Conservation (phyloP, 257 asterid species). For the Jacaranda mimosifolia region DNA sequence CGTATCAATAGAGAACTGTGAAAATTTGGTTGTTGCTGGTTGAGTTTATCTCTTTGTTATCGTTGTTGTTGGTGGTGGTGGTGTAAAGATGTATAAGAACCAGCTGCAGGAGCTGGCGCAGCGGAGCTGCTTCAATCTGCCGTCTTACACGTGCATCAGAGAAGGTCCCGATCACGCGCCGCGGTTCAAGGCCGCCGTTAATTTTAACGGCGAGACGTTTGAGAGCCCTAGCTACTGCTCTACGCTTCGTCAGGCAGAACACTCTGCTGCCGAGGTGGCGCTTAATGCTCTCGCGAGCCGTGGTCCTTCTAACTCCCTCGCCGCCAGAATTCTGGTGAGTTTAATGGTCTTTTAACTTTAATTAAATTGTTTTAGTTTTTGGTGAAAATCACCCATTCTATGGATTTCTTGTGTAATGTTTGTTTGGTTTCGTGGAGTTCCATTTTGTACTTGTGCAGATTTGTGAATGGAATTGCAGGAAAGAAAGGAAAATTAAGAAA, state of each 20-base stretch:
- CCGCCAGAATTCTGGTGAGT: conserved; percentile 76
- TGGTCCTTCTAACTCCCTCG: conserved; percentile 83
- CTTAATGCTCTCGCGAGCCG: conserved; percentile 69
- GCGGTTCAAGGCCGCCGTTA: conserved; percentile 83
- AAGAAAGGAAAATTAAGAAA: not conserved
- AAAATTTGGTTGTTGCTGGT: conserved; percentile 28
- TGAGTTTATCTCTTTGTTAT: conserved; percentile 24
- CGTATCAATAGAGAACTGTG: conserved; percentile 5
- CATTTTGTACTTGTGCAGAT: conserved; percentile 15
- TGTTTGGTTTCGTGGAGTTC: conserved; percentile 1
- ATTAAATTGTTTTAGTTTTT: not conserved
- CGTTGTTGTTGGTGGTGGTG: conserved; percentile 17
- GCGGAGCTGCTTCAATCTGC: conserved; percentile 92
- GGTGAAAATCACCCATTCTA: not conserved
- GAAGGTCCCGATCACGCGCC: conserved; percentile 99
- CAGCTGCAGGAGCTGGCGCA: conserved; percentile 96
- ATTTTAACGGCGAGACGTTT: conserved; percentile 81
- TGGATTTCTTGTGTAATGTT: conserved; percentile 16
- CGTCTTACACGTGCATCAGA: conserved; percentile 73
- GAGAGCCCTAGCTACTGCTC: conserved; percentile 88
- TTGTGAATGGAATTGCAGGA: conserved; percentile 24
- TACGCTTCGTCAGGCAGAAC: conserved; percentile 92
- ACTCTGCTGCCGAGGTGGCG: conserved; percentile 93
- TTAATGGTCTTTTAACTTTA: not conserved
- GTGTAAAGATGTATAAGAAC: conserved; percentile 74